Base-by-base conservation (phyloP, 495 filamentous ascomycete genomes). In the Aspergillus bridgeri region DNA sequence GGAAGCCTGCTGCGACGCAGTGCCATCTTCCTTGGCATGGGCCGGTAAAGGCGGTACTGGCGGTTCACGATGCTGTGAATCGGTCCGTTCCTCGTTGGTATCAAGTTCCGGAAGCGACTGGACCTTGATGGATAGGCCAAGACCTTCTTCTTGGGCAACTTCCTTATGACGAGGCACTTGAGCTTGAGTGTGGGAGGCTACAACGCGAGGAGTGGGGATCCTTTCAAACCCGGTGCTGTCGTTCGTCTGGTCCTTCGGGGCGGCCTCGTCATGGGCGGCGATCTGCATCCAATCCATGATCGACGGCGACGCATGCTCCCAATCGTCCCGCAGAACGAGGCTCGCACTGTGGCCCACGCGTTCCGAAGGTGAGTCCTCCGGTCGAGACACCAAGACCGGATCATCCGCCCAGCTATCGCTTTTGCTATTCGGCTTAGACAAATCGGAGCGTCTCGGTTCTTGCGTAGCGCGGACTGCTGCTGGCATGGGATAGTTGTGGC, bases 201-300 rank as follows among this genome's bases (percentile, higher is more conserved):
- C 51, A 7, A 69, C 21, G 5, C 62, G 69, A 18, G 74, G 69
- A 15, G 69, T 75, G 9, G 65, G 60, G 22, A 51, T 52, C 45
- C 59, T 59, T 25, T 74, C 71, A 51, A 48, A 42, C 25, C 44
- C 58, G 8, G 69, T 55, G 24, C 63, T 61, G 33, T 60, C 60
- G 52, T 65, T 42, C 55, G 59, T 48, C 15, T 54, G 54, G 4
- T 54, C 53, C 50, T 54, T 49, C 13, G 56, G 47, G 54, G 61
- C 60, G 22, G 73, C 53, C 24, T 69, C 75, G 51, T 79, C 75
- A 11, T 72, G 69, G 3, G 69, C 76, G 4, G 77, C 76, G 25
- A 80, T 58, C 58, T 79, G 74, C 73, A 81, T 80, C 73, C 79
- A 81, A 59, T 82, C 80, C 55, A 74, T 75, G 42, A 83, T 79